phyloP scores from a whole-genome alignment of 1,284 basidiomycete species.

The Ustilago trichophora region DNA sequence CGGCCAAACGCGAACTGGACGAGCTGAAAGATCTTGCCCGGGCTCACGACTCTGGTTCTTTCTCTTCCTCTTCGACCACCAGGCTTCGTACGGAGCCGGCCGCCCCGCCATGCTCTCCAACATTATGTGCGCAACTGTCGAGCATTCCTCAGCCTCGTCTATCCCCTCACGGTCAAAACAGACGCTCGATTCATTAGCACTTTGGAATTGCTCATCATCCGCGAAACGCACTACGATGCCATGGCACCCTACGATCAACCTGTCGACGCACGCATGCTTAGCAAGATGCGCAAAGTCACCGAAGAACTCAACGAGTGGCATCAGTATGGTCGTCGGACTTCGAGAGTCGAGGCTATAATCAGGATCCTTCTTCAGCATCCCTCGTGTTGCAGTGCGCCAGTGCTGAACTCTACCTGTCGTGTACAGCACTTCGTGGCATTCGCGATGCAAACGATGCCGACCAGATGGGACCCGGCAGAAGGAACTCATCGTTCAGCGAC shows the following conservation, averaged over 20 bases:
- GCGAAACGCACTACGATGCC: constrained; percentile 87
- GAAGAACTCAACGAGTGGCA: constrained; percentile 88
- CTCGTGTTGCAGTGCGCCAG: constrained; percentile 87
- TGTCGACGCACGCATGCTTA: constrained; percentile 81
- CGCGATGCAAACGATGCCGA: constrained; percentile 78
- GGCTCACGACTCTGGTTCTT: constrained; percentile 88
- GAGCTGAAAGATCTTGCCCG: constrained; percentile 37
- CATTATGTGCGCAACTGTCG: constrained; percentile 86
- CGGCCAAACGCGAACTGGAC: constrained; percentile 28
- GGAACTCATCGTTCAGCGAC: constrained; percentile 93
- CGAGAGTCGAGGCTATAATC: constrained; percentile 79
- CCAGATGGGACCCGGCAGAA: constrained; percentile 90
- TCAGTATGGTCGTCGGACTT: constrained; percentile 82
- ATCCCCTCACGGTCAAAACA: constrained; percentile 83
- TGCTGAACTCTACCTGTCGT: constrained; percentile 90
- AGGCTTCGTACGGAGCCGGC: constrained; percentile 87
- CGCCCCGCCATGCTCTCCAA: constrained; percentile 81
- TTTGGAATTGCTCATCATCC: constrained; percentile 82
- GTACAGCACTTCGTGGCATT: constrained; percentile 82
- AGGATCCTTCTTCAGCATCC: constrained; percentile 81
- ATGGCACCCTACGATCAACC: constrained; percentile 84
- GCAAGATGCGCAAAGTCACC: constrained; percentile 84
- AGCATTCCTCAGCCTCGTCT: constrained; percentile 79
- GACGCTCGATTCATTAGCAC: constrained; percentile 86
- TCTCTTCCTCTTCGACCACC: constrained; percentile 86